These are phyloP conservation scores for Trichoderma virens DNA, from an alignment of 495 filamentous ascomycete species.

Conservation along the genomic window DNA sequence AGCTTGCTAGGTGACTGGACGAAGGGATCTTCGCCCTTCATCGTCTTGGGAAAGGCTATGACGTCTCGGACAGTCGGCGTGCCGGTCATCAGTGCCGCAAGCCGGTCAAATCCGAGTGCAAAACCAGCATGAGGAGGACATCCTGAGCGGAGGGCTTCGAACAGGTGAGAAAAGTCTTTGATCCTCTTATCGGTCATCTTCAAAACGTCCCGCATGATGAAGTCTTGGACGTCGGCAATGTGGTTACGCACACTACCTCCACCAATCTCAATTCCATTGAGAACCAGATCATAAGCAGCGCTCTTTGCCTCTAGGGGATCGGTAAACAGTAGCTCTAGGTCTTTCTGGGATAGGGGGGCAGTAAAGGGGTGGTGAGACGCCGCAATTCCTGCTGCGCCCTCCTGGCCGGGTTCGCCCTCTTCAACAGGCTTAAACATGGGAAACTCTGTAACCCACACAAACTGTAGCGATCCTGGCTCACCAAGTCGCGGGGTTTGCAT, in stretches of 20 bases:
- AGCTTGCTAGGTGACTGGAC: constrained; percentile 66
- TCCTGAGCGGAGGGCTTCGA: constrained; percentile 72
- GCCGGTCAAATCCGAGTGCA: constrained; percentile 83
- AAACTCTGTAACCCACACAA: constrained; percentile 86
- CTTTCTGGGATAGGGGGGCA: constrained; percentile 62
- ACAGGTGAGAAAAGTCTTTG: constrained; percentile 71
- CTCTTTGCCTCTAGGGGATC: constrained; percentile 64
- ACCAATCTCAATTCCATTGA: constrained; percentile 92
- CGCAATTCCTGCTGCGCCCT: constrained; percentile 67
- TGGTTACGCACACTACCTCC: constrained; percentile 93
- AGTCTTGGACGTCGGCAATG: constrained; percentile 73
- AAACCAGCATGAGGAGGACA: constrained; percentile 97
- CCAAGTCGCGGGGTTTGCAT: constrained; percentile 26
- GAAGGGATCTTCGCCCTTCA: constrained; percentile 75
- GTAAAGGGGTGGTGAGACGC: constrained; percentile 97
- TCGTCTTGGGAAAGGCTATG: constrained; percentile 91
- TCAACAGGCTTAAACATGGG: constrained; percentile 74
- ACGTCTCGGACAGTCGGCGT: constrained; percentile 78
- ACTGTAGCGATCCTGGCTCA: constrained; percentile 44
- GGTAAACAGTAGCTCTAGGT: constrained; percentile 65
- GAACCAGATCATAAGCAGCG: constrained; percentile 90
- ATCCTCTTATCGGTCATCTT: constrained; percentile 55
- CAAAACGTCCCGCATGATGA: constrained; percentile 76
- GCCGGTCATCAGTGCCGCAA: constrained; percentile 73
- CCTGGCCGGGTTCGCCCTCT: constrained; percentile 73